Base-by-base conservation (phyloP, 1,284 basidiomycete species). In the Naganishia cerealis region DNA sequence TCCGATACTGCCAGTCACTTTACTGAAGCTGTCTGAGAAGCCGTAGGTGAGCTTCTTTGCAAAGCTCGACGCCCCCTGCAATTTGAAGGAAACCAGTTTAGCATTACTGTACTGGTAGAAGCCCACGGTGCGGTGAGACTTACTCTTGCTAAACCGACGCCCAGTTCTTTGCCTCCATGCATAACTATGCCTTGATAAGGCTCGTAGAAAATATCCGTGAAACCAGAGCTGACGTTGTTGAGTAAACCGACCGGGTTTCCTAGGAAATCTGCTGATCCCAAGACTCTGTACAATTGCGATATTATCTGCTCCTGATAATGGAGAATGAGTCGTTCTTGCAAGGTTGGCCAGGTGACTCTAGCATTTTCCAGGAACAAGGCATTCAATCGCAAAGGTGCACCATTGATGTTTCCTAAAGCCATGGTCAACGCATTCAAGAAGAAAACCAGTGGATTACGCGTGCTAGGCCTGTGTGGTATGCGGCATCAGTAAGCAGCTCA, bases 1-100 rank as follows among this genome's bases (percentile, higher is more conserved):
- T 50, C 95, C 93, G 72, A 99, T 88, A 78, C 92, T 95, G 70
- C 94, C 92, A 0, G 96, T 99, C 75, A 99, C 90, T 81, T 98
- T 99, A 33, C 94, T 95, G 79, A 99, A 85, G 77, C 91, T 95
- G 78, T 99, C 94, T 46, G 91, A 91, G 61, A 99, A 81, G 40
- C 96, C 96, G 75, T 98, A 99, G 13, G 98, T 91, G 0, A 95
- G 98, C 83, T 99, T 99, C 84, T 98, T 98, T 65, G 98, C 91
- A 75, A 99, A 95, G 78, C 93, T 97, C 10, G 96, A 94, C 0
- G 96, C 96, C 46, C 96, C 94, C 88, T 92, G 77, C 10, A 66
- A 38, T 5, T 33, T 40, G 12, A 50, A 39, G 57, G 57, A 21
- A 43, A 40, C 18, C 62, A 58, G 9, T 66, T 46, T 62, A 69